Conservation (phyloP, 257 asterid species). For the Solanum pinnatisectum region DNA sequence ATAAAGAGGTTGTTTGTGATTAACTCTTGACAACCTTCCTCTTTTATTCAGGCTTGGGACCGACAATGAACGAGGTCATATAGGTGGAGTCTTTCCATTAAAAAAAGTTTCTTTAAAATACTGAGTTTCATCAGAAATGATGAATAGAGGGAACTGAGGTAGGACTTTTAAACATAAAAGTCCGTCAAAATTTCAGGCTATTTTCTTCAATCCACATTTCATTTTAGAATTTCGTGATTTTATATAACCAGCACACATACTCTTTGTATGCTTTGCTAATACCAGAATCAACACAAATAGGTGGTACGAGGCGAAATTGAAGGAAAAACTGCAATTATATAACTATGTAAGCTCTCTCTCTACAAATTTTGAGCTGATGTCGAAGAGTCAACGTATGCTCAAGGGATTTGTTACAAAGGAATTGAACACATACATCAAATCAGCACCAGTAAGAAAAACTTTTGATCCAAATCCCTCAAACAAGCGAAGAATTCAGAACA, state of each 20-base stretch:
- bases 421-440: constrained; percentile 13
- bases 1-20: too few species aligned
- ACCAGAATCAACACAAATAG: neutral
- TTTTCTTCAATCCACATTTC: too few species aligned
- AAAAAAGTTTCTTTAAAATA: neutral
- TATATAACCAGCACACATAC: neutral
- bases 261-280: neutral
- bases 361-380: constrained; percentile 24
- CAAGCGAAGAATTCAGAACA: constrained; percentile 39
- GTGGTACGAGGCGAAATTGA: neutral
- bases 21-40: too few species aligned
- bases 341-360: constrained; percentile 13
- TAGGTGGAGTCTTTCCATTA: neutral
- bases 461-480: constrained; percentile 38
- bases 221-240: too few species aligned
- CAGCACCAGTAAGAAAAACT: neutral
- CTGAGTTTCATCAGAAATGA: neutral
- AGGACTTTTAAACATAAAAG: too few species aligned
- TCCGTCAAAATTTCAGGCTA: neutral
- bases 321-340: neutral
- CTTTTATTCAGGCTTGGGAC: too few species aligned
- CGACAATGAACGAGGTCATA: too few species aligned
- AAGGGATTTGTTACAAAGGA: constrained; percentile 11
- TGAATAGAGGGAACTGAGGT: neutral
- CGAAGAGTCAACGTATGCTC: constrained; percentile 13